These are phyloP conservation scores for Ascochyta lentis DNA, from an alignment of 2,329 filamentous ascomycete genomes.

Conservation along the genomic window DNA sequence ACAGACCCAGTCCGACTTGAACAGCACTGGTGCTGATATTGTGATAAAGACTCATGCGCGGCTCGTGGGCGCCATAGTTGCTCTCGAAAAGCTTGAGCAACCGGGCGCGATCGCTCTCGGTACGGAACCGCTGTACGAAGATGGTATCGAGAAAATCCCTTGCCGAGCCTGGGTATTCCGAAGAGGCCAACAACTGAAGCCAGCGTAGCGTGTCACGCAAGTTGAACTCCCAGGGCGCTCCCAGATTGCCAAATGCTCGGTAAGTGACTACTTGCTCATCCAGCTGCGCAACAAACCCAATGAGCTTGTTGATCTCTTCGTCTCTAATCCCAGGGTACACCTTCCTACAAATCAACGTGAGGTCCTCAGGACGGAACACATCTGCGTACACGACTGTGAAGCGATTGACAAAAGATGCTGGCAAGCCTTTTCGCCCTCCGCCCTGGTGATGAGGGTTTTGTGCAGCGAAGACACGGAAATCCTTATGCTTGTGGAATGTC, in stretches of 20 bases:
- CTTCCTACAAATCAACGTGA: constrained; percentile 80
- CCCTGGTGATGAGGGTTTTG: constrained; percentile 98
- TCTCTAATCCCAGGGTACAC: constrained; percentile 71
- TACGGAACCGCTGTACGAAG: constrained; percentile 87
- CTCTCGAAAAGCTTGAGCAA: constrained; percentile 70
- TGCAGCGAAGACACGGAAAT: constrained; percentile 94
- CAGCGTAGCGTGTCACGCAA: constrained; percentile 88
- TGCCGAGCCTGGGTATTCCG: constrained; percentile 63
- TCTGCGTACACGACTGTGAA: constrained; percentile 99
- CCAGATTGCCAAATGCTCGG: constrained; percentile 61
- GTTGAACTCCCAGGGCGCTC: constrained; percentile 95
- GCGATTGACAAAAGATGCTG: constrained; percentile 95
- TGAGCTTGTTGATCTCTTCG: constrained; percentile 69
- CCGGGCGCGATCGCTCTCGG: constrained; percentile 68
- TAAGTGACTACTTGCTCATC: constrained; percentile 72
- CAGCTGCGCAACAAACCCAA: constrained; percentile 80
- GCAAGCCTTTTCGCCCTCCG: constrained; percentile 91
- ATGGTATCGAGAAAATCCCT: constrained; percentile 82
- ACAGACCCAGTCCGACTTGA: constrained; percentile 80
- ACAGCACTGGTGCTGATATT: constrained; percentile 69
- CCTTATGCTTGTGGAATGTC: constrained; percentile 85
- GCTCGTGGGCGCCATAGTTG: constrained; percentile 62
- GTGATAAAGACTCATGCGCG: constrained; percentile 65
- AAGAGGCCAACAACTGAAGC: constrained; percentile 73
- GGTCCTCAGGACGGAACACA: constrained; percentile 79